These are phyloP conservation scores for Ballota nigra DNA, from an alignment of 257 asterid species.

Conservation along the genomic window DNA sequence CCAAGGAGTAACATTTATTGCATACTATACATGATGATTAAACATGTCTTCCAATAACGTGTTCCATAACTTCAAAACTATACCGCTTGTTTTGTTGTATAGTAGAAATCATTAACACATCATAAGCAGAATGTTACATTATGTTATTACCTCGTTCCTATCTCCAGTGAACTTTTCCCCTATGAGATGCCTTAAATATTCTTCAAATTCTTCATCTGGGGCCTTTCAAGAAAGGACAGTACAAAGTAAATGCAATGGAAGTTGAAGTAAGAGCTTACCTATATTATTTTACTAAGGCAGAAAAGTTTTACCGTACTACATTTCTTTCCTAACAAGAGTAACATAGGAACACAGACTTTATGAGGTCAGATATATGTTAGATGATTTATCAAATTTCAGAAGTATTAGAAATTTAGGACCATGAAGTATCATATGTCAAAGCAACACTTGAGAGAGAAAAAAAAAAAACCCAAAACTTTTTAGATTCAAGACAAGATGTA, in stretches of 20 bases:
- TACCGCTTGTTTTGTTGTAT: neutral
- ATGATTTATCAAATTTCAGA: neutral
- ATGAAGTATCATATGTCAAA: neutral
- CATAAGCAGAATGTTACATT: constrained; percentile 1
- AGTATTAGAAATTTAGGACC: neutral
- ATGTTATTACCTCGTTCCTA: constrained; percentile 73
- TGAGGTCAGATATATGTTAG: neutral
- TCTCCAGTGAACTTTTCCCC: constrained; percentile 89
- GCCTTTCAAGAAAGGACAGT: constrained; percentile 47
- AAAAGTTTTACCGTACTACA: neutral
- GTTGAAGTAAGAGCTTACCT: neutral
- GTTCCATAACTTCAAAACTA: neutral
- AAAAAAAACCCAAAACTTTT: neutral
- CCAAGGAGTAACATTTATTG: neutral
- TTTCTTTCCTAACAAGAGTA: constrained; percentile 1
- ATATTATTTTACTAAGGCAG: neutral
- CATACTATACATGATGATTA: neutral
- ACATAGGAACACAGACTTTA: neutral
- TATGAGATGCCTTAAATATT: constrained; percentile 71
- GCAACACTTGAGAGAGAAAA: neutral
- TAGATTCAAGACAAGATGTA: constrained; percentile 20
- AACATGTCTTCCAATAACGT: neutral
- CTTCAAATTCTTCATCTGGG: constrained; percentile 98
- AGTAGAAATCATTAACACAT: neutral
- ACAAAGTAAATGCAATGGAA: constrained; percentile 4